Base-by-base conservation (phyloP, 2,329 filamentous ascomycete genomes). In the Dactylonectria macrodidyma region DNA sequence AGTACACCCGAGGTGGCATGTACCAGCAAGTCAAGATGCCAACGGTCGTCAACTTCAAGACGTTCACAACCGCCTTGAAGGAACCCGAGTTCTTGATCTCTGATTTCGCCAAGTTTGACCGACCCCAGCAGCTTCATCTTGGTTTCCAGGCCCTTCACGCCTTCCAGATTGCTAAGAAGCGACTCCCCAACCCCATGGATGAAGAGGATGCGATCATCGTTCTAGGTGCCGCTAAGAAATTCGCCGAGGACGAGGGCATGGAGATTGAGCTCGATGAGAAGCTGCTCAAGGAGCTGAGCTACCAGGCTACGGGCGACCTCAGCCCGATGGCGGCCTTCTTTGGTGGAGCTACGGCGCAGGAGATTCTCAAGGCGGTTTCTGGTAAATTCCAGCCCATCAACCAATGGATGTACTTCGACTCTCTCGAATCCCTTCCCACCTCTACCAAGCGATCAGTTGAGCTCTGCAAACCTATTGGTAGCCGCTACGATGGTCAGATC, bases 1-100 rank as follows among this genome's bases (percentile, higher is more conserved):
- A 93, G 76, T 99, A 99, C 84, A 86, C 93, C 84, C 89, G 93
- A 59, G 95, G 95, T 54, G 96, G 96, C 68, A 89, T 97, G 67
- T 99, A 93, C 81, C 92, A 93, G 46, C 96, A 99, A 82, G 96
- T 98, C 81, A 99, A 98, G 88, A 98, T 98, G 95, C 96, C 96
- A 58, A 97, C 96, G 84, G 89, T 94, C 62, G 83, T 98, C 76
- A 89, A 96, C 79, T 99, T 98, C 83, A 93, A 97, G 84, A 87
- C 90, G 47, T 89, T 98, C 65, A 91, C 91, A 48, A 84, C 89
- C 59, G 90, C 97, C 68, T 82, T 98, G 64, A 94, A 94, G 82
- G 93, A 94, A 65, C 96, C 96, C 2, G 95, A 98, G 76, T 90
- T 97, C 71, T 84, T 98, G 77, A 90, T 97, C 68, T 97, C 96